These are phyloP conservation scores for Cucurbita moschata DNA, from an alignment of 306 rosid species.

Conservation along the genomic window DNA sequence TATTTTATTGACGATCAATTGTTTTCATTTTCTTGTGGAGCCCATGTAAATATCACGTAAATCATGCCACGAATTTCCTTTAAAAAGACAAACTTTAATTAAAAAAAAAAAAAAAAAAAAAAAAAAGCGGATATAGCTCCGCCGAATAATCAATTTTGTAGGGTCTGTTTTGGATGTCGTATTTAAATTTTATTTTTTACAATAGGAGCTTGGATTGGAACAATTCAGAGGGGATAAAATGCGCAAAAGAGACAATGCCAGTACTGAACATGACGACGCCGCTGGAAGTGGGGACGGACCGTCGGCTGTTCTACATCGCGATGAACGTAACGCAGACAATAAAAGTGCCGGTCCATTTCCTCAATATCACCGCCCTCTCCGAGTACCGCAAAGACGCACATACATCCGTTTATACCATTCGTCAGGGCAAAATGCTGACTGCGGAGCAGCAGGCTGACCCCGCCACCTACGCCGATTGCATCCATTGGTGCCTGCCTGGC, in stretches of 20 bases:
- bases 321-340: slow-evolving; percentile 30
- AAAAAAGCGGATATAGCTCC: not conserved
- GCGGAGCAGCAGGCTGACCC: slow-evolving; percentile 78
- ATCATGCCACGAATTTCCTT: not conserved
- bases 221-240: slow-evolving; percentile 76
- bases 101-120: not conserved
- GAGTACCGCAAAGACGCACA: slow-evolving; percentile 87
- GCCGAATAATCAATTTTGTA: not conserved
- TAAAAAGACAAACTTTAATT: not conserved
- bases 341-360: slow-evolving; percentile 47
- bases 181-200: not conserved
- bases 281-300: slow-evolving; percentile 65
- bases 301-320: slow-evolving; percentile 36
- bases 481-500: slow-evolving; percentile 96
- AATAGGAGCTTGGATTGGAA: slow-evolving; percentile 77
- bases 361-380: slow-evolving; percentile 61
- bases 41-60: not conserved
- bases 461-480: slow-evolving; percentile 68
- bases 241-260: slow-evolving; percentile 81
- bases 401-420: slow-evolving; percentile 73
- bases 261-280: slow-evolving; percentile 30
- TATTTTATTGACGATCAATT: not conserved
- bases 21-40: not conserved
- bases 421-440: slow-evolving; percentile 66
- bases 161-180: not conserved